Base-by-base conservation (phyloP, 2,329 filamentous ascomycete species). In the Rugonectria rugulosa region DNA sequence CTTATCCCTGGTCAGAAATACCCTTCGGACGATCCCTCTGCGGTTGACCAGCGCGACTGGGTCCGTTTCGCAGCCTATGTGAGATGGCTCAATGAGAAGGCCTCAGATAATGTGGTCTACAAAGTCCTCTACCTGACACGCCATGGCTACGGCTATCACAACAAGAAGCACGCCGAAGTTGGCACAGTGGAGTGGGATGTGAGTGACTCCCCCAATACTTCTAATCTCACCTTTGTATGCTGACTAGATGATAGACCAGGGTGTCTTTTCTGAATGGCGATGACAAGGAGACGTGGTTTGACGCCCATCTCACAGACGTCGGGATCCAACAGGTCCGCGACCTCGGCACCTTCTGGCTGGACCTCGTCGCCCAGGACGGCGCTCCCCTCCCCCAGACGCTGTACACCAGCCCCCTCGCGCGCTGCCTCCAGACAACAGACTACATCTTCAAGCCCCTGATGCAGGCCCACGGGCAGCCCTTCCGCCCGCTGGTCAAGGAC, bases 401-500 rank as follows among this genome's bases (percentile, higher is more conserved):
- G 64, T 87, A 86, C 71, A 80, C 80, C 4, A 84, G 80, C 52
- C 85, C 86, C 0, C 72, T 88, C 26, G 78, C 78, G 24, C 79
- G 86, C 17, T 87, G 84, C 59, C 74, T 87, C 4, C 77, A 82
- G 55, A 88, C 85, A 5, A 81, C 81, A 1, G 72, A 74, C 21
- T 68, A 82, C 3, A 80, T 81, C 6, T 87, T 83, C 62, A 63
- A 67, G 0, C 75, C 74, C 1, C 68, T 86, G 6, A 62, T 71
- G 49, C 51, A 61, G 11, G 56, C 61, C 44, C 73, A 51, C 60
- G 79, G 32, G 68, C 65, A 61, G 10, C 72, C 74, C 0, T 85
- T 84, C 57, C 71, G 68, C 6, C 83, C 84, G 0, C 71, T 78
- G 2, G 70, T 88, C 64, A 87, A 85, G 66, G 85, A 88, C 54